Conservation (phyloP, 768 basidiomycete genomes). For the Boletus pseudopeckii region DNA sequence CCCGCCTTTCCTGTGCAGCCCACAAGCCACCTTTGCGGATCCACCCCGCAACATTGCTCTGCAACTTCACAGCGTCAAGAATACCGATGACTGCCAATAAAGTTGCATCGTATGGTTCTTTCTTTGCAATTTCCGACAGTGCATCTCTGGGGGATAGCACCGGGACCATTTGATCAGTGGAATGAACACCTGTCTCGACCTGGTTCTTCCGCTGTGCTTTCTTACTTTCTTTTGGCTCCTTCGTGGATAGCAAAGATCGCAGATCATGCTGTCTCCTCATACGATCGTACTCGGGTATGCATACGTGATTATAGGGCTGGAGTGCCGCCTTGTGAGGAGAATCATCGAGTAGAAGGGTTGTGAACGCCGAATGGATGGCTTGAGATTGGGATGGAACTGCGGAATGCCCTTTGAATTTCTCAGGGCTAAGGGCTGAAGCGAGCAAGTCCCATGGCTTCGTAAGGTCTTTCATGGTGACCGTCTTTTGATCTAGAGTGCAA, state of each 20-base stretch:
- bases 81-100: conserved; percentile 64
- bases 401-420: not conserved
- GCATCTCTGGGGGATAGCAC: not conserved
- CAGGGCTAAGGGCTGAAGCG: conserved; percentile 12
- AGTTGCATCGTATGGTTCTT: conserved; percentile 45
- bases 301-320: conserved; percentile 82
- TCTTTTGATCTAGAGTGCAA: conserved; percentile 13
- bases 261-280: conserved; percentile 41
- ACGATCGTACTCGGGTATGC: conserved; percentile 63
- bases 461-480: conserved; percentile 71
- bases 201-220: conserved; percentile 3
- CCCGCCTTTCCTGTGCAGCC: conserved; percentile 8
- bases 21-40: conserved; percentile 52
- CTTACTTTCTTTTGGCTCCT: conserved; percentile 10
- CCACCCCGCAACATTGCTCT: conserved; percentile 69
- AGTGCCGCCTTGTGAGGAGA: conserved; percentile 53
- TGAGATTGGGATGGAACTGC: conserved; percentile 2
- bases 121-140: conserved; percentile 2
- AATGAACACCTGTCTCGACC: not conserved
- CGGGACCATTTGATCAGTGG: not conserved
- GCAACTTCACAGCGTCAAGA: conserved; percentile 52
- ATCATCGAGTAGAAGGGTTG: conserved; percentile 52
- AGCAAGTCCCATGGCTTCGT: conserved; percentile 59
- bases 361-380: conserved; percentile 39
- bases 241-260: conserved; percentile 21